These are phyloP conservation scores for Fonsecaea nubica DNA, from an alignment of 2,329 filamentous ascomycete genomes.

Conservation along the genomic window DNA sequence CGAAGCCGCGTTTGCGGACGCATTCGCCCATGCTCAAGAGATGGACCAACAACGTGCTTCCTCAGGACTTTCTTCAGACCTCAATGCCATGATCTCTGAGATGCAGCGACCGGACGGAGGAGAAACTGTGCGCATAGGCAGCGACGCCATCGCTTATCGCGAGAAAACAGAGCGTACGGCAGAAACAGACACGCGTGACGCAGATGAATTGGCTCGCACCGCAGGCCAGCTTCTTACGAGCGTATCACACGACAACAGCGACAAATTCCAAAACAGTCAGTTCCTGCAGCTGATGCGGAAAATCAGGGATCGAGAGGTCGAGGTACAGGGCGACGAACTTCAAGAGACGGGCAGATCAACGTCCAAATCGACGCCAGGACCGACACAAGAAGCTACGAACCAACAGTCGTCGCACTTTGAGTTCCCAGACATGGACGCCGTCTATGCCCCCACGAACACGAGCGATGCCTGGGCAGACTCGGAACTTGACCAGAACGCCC, in stretches of 20 bases:
- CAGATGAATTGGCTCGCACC: slow-evolving; percentile 73
- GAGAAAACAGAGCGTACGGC: slow-evolving; percentile 31
- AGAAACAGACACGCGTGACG: slow-evolving; percentile 51
- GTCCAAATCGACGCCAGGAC: slow-evolving; percentile 3
- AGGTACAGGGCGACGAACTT: slow-evolving; percentile 73
- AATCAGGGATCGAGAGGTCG: slow-evolving; percentile 73
- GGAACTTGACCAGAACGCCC: neutral
- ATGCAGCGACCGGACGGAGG: slow-evolving; percentile 21
- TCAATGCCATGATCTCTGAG: neutral
- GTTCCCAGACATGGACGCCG: slow-evolving; percentile 39
- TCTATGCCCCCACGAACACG: slow-evolving; percentile 33
- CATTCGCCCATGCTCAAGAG: slow-evolving; percentile 34
- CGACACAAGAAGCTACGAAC: neutral
- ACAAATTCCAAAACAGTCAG: slow-evolving; percentile 78
- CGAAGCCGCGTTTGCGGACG: slow-evolving; percentile 39
- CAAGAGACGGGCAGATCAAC: slow-evolving; percentile 52
- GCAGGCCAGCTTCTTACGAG: slow-evolving; percentile 73
- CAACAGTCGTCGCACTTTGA: slow-evolving; percentile 30
- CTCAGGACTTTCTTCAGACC: neutral
- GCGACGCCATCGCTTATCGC: slow-evolving; percentile 50
- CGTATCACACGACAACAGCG: slow-evolving; percentile 70
- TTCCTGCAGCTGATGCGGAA: slow-evolving; percentile 79
- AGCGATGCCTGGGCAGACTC: slow-evolving; percentile 4
- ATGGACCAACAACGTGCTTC: slow-evolving; percentile 28
- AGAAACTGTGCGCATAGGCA: slow-evolving; percentile 50